Conservation (phyloP, 2,329 filamentous ascomycete genomes). For the Xylogone sp. region DNA sequence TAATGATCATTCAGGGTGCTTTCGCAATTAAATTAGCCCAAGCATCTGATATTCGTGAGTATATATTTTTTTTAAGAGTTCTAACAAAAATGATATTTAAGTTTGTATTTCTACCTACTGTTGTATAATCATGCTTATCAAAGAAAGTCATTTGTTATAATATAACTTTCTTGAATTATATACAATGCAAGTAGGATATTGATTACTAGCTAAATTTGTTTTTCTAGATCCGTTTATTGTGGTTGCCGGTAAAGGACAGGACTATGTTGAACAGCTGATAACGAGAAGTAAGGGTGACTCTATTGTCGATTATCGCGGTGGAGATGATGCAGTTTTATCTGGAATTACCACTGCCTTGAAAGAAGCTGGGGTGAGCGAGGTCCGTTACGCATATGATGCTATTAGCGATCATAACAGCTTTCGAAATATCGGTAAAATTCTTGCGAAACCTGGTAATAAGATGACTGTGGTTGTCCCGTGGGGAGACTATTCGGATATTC, state of each 20-base stretch:
- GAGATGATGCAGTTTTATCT: constrained; percentile 30
- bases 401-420: constrained; percentile 18
- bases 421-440: constrained; percentile 14
- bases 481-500: too few relatives aligned
- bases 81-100: too few relatives aligned
- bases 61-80: too few relatives aligned
- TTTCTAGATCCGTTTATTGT: constrained; percentile 56
- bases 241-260: constrained; percentile 45
- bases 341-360: background rate
- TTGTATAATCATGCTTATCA: too few relatives aligned
- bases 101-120: too few relatives aligned
- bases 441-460: too few relatives aligned
- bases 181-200: too few relatives aligned
- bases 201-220: too few relatives aligned
- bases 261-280: constrained; percentile 42
- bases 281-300: constrained; percentile 44
- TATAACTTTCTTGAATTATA: too few relatives aligned
- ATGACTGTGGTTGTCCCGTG: too few relatives aligned
- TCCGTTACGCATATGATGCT: constrained; percentile 14
- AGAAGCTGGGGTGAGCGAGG: background rate
- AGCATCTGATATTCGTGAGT: constrained; percentile 40
- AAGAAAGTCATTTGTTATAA: too few relatives aligned
- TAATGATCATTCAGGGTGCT: too few relatives aligned
- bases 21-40: constrained; percentile 47
- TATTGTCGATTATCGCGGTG: constrained; percentile 49